Evolutionary conservation across 306 rosid species (phyloP), one percentile per base, ranked within the genome.

Genomic region (Hippophae rhamnoides): DNA sequence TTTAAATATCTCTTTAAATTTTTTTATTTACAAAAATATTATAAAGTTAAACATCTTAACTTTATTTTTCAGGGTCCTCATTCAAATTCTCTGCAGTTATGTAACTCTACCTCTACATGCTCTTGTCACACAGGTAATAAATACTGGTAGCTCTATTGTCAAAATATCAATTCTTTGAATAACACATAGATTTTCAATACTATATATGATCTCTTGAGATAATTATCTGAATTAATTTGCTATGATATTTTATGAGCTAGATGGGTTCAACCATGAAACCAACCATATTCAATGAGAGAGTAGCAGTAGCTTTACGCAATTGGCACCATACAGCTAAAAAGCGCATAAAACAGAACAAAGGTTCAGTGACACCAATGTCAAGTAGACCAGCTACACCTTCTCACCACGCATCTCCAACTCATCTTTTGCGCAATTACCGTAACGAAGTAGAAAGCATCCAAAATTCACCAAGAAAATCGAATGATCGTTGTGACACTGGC

Each of bases 91-190:
- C 1, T 90, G 97, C 75, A 90, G 97, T 69, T 90, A 90, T 44
- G 97, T 90, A 7, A 90, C 94, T 43, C 82, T 90, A 31, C 97
- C 97, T 48, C 95, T 90, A 26, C 78, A 90, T 55, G 97, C 97
- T 56, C 83, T 90, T 1, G 97, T 90, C 7, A 86, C 95, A 10
- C 97, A 90, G 90, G 97, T 89, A 74, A 58, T 3, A 12, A 43
- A n/a, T 18, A 18, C 23, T 18, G 23, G 23, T 18, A 18, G 23
- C 23, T 18, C 23, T 18, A 18, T 18, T 18, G 23, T 18, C 23
- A 18, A 18, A 18, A 18, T 18, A 18, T 18, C 23, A 18, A 18
- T 18, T 18, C 23, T 18, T 18, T 18, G 23, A 18, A 18, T 43
- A 31, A 2, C 38, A 31, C 38, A 31, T 31, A 2, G 38, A 31